A percentile compares a stretch with the other conserved stretches of the same genome.
phyloP scores from a whole-genome alignment of 2,329 filamentous ascomycete species.

The Hypoxylon sp. region DNA sequence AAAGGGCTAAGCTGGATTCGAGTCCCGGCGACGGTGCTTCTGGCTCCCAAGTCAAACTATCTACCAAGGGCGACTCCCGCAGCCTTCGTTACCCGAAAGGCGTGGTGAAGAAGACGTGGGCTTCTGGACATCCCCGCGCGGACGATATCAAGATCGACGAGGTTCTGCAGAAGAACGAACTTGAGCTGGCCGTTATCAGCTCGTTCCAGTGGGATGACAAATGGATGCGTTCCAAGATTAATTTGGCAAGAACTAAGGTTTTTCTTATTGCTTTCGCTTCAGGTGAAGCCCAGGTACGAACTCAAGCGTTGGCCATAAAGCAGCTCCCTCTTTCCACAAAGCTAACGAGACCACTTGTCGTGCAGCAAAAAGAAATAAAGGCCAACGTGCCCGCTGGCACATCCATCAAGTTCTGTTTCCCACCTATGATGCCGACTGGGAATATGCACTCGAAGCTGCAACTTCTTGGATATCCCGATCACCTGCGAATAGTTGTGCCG shows the following conservation, averaged over 20 bases:
- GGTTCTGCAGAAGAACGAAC: constrained; percentile 74
- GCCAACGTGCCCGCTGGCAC: constrained; percentile 57
- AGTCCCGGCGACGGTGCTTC: not conserved
- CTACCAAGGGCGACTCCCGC: not conserved
- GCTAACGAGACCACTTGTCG: constrained; percentile 6
- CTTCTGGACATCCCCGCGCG: constrained; percentile 65
- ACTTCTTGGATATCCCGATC: constrained; percentile 77
- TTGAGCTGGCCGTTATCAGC: constrained; percentile 82
- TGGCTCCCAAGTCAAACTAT: not conserved
- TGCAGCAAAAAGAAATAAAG: constrained; percentile 59
- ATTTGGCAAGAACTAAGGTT: constrained; percentile 67
- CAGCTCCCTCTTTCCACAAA: not conserved
- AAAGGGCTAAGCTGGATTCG: constrained; percentile 32
- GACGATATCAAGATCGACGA: constrained; percentile 90
- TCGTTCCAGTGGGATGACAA: constrained; percentile 86
- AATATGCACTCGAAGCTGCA: constrained; percentile 96
- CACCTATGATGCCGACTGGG: constrained; percentile 75
- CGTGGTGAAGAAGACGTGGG: constrained; percentile 83
- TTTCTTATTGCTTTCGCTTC: constrained; percentile 65
- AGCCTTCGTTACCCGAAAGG: constrained; percentile 62
- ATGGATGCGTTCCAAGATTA: constrained; percentile 79
- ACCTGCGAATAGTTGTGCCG: constrained; percentile 83
- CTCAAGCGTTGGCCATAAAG: not conserved
- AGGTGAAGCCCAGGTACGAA: constrained; percentile 59
- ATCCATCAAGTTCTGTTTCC: constrained; percentile 77